A percentile compares a stretch with the other conserved stretches of the same genome.
Conservation (phyloP, 345 rosid species). For the Brassica carinata region DNA sequence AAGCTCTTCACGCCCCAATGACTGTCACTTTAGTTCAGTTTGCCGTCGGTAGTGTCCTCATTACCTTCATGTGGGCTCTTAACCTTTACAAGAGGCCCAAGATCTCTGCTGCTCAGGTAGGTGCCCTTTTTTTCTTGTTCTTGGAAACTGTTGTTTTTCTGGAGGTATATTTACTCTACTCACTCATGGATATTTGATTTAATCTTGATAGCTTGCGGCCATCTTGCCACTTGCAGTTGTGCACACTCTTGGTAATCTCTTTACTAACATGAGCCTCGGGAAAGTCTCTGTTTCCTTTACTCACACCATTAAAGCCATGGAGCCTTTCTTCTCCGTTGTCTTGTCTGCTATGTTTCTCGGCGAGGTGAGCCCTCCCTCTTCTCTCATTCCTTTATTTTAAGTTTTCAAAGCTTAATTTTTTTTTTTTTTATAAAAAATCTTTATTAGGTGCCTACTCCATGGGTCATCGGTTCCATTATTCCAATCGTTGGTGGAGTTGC, state of each 20-base stretch:
- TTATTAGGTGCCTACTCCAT: constrained; percentile 66
- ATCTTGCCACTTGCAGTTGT: constrained; percentile 89
- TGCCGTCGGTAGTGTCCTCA: constrained; percentile 79
- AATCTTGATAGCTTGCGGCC: constrained; percentile 62
- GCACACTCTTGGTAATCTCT: constrained; percentile 86
- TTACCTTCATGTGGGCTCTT: constrained; percentile 75
- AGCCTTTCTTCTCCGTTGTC: constrained; percentile 97
- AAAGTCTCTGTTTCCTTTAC: constrained; percentile 99
- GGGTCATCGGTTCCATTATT: constrained; percentile 86
- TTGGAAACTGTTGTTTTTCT: not conserved
- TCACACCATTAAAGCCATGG: constrained; percentile 98
- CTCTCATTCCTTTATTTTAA: not conserved
- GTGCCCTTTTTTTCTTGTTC: constrained; percentile 32
- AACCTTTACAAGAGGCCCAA: constrained; percentile 84
- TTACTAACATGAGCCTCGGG: constrained; percentile 97
- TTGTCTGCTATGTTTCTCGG: constrained; percentile 94
- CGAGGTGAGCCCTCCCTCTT: constrained; percentile 55
- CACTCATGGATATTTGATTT: constrained; percentile 9
- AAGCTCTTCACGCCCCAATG: constrained; percentile 71
- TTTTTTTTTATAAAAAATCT: not conserved
- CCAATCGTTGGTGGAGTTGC: constrained; percentile 98
- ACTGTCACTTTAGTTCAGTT: constrained; percentile 74
- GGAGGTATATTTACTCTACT: constrained; percentile 16
- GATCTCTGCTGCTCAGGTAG: constrained; percentile 72
- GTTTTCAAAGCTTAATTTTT: not conserved